A percentile compares a stretch with the other conserved stretches of the same genome.
These are phyloP conservation scores for Amoeboaphelidium occidentale DNA, from an alignment of 371 early-diverging fungal species.

Conservation along the genomic window DNA sequence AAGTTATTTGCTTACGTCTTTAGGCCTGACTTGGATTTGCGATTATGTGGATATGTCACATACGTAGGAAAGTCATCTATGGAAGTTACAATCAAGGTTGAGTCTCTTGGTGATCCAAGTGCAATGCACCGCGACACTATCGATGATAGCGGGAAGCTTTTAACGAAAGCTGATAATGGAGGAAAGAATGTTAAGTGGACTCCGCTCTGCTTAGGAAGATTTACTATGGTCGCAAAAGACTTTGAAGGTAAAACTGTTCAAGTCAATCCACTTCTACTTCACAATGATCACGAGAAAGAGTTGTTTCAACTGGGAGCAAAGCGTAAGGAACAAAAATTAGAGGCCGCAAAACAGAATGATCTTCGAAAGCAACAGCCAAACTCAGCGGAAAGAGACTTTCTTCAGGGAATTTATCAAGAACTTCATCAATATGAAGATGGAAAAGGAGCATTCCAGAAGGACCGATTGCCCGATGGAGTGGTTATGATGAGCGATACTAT, in stretches of 20 bases:
- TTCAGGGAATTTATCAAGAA: constrained; percentile 3
- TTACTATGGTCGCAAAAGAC: constrained; percentile 78
- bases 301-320: constrained; percentile 38
- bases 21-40: background rate
- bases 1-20: too few relatives aligned
- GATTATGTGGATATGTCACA: constrained; percentile 18
- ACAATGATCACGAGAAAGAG: constrained; percentile 39
- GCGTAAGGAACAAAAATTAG: constrained; percentile 37
- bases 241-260: constrained; percentile 32
- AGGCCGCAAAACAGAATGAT: constrained; percentile 21
- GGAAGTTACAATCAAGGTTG: constrained; percentile 62
- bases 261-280: constrained; percentile 43
- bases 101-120: constrained; percentile 10
- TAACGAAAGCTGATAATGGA: constrained; percentile 21
- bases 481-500: constrained; percentile 58
- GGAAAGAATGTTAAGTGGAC: too few relatives aligned
- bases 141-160: constrained; percentile 5
- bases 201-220: constrained; percentile 38
- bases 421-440: constrained; percentile 5
- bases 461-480: constrained; percentile 21
- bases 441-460: constrained; percentile 6
- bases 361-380: constrained; percentile 49
- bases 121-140: background rate
- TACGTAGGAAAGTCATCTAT: constrained; percentile 70
- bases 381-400: constrained; percentile 27